Evolutionary conservation across 1,284 basidiomycete species (phyloP).

Genomic region (Tetrapyrgos nigripes): DNA sequence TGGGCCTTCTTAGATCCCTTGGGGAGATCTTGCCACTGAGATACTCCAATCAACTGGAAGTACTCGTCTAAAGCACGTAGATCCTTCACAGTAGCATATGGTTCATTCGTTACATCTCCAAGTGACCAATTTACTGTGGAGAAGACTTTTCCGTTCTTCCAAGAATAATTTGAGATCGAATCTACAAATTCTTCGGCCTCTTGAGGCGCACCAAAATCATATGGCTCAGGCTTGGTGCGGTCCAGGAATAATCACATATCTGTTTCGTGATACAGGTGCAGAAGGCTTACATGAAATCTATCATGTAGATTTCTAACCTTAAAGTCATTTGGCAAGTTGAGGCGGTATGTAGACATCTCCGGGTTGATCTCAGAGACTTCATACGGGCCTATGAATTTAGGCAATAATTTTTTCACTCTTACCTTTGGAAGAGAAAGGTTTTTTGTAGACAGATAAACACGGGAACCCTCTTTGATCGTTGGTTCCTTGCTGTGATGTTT

Average conservation of each 20-base stretch:
- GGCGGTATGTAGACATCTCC: constrained; percentile 14
- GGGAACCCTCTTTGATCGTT: constrained; percentile 10
- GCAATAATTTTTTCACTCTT: constrained; percentile 20
- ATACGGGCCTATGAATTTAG: constrained; percentile 28
- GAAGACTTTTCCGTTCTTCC: constrained; percentile 1
- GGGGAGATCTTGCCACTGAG: constrained; percentile 9
- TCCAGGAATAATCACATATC: not conserved
- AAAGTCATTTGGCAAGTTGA: constrained; percentile 24
- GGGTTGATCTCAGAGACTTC: constrained; percentile 14
- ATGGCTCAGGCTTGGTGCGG: not conserved
- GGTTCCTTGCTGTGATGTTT: constrained; percentile 1
- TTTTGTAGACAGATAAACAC: constrained; percentile 28
- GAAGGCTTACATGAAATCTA: constrained; percentile 5
- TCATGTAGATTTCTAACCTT: constrained; percentile 16
- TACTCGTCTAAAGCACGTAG: constrained; percentile 9
- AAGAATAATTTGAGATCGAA: not conserved
- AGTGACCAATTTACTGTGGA: constrained; percentile 11
- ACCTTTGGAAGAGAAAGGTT: constrained; percentile 27
- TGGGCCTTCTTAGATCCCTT: not conserved
- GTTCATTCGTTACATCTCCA: constrained; percentile 10
- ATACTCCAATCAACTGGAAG: not conserved
- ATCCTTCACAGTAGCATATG: constrained; percentile 8
- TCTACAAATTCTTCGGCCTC: constrained; percentile 12
- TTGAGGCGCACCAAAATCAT: constrained; percentile 13
- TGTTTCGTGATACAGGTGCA: constrained; percentile 3